A percentile compares a stretch with the other conserved stretches of the same genome.
Conservation (phyloP, 2,329 filamentous ascomycete genomes). For the Xylaria multiplex region DNA sequence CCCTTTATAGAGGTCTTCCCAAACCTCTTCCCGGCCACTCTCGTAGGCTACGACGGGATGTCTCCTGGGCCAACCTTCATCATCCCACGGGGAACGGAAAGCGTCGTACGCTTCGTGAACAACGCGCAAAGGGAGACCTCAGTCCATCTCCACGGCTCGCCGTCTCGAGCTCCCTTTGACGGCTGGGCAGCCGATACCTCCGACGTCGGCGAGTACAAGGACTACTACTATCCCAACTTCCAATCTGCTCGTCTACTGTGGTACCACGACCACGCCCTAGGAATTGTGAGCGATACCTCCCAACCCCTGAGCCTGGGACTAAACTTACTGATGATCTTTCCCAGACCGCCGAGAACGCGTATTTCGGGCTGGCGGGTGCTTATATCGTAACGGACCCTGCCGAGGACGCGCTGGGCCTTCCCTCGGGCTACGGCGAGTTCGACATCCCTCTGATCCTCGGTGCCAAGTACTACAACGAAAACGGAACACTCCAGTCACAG, state of each 20-base stretch:
- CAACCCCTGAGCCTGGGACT: constrained; percentile 11
- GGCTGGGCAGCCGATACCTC: constrained; percentile 67
- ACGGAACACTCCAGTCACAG: constrained; percentile 61
- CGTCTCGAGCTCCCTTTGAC: constrained; percentile 59
- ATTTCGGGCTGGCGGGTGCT: constrained; percentile 65
- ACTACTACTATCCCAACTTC: constrained; percentile 67
- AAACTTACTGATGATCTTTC: constrained; percentile 40
- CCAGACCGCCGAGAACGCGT: constrained; percentile 64
- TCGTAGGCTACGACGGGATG: constrained; percentile 64
- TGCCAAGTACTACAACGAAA: constrained; percentile 62
- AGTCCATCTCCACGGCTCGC: constrained; percentile 66
- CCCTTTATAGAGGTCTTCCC: constrained; percentile 53
- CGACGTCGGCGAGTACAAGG: constrained; percentile 64
- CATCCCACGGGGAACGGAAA: constrained; percentile 60
- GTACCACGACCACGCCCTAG: constrained; percentile 63
- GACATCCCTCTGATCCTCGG: constrained; percentile 63
- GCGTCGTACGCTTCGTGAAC: constrained; percentile 65
- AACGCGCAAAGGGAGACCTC: constrained; percentile 55
- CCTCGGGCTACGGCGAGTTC: constrained; percentile 59
- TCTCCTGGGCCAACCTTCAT: constrained; percentile 64
- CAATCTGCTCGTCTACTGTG: constrained; percentile 64
- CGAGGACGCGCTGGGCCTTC: constrained; percentile 60
- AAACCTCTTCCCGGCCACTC: constrained; percentile 45
- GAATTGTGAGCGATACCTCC: constrained; percentile 42
- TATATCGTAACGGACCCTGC: constrained; percentile 64